Evolutionary conservation across 2,329 filamentous ascomycete species (phyloP).

Genomic region (Waltergamsia citrina): DNA sequence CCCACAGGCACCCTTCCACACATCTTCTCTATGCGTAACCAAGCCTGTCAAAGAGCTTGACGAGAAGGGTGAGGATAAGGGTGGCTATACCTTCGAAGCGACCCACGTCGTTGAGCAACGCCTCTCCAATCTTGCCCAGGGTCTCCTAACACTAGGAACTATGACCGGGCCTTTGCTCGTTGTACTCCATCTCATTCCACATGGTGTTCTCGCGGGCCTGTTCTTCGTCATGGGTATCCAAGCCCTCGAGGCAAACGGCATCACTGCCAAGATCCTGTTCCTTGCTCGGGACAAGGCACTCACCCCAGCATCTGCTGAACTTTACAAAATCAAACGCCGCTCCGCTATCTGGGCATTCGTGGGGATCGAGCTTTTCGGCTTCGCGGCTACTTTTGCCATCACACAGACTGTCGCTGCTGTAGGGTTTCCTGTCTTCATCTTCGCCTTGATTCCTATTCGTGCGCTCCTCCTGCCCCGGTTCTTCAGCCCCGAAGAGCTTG

Average conservation of each 20-base stretch:
- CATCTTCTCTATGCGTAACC: constrained; percentile 67
- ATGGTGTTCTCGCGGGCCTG: constrained; percentile 69
- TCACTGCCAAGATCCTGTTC: constrained; percentile 66
- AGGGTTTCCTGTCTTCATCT: constrained; percentile 68
- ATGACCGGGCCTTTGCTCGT: constrained; percentile 68
- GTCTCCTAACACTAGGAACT: constrained; percentile 67
- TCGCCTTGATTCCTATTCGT: constrained; percentile 58
- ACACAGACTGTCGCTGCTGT: constrained; percentile 77
- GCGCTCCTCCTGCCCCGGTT: constrained; percentile 52
- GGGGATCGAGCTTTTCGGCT: constrained; percentile 56
- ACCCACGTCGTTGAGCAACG: constrained; percentile 70
- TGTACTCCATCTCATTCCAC: constrained; percentile 68
- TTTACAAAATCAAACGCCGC: constrained; percentile 52
- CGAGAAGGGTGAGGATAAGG: constrained; percentile 45
- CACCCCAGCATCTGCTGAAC: constrained; percentile 49
- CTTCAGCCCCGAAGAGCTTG: constrained; percentile 52
- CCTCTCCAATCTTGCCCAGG: constrained; percentile 68
- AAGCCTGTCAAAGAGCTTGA: constrained; percentile 40
- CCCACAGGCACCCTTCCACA: constrained; percentile 77
- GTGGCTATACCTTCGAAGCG: constrained; percentile 39
- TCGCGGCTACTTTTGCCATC: constrained; percentile 72
- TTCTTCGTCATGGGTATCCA: constrained; percentile 83
- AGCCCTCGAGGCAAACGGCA: constrained; percentile 67
- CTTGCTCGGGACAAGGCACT: constrained; percentile 54
- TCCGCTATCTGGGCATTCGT: constrained; percentile 64